Evolutionary conservation across 2,329 filamentous ascomycete genomes (phyloP).

Genomic region (Fusarium protoensiforme): DNA sequence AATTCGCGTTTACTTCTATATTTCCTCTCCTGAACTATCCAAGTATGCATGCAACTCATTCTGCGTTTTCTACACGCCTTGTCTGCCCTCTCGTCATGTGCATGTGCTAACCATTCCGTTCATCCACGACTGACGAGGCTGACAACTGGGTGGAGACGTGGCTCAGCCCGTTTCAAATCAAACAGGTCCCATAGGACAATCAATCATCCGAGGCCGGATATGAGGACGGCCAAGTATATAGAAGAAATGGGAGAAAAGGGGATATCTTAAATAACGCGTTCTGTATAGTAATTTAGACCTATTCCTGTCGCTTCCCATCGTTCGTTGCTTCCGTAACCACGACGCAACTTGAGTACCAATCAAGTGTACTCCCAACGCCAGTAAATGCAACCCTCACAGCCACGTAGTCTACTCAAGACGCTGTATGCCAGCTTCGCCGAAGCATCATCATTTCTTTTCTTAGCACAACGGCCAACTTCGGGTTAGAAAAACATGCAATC

Average conservation of each 20-base stretch:
- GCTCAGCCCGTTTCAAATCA: constrained; percentile 31
- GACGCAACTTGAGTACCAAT: neutral
- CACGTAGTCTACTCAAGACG: constrained; percentile 15
- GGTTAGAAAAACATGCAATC: neutral
- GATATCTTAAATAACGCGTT: constrained; percentile 24
- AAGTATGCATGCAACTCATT: neutral
- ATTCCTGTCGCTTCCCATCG: constrained; percentile 14
- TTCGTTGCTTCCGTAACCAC: neutral
- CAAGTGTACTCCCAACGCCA: constrained; percentile 20
- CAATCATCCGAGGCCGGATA: constrained; percentile 24
- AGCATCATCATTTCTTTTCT: constrained; percentile 2
- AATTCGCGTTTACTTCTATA: neutral
- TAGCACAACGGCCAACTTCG: neutral
- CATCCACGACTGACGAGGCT: neutral
- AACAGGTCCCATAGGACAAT: constrained; percentile 36
- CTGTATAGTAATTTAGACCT: constrained; percentile 16
- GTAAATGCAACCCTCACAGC: constrained; percentile 25
- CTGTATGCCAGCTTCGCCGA: constrained; percentile 4
- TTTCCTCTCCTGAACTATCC: neutral
- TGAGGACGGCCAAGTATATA: neutral
- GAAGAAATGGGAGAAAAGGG: neutral
- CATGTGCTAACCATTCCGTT: neutral
- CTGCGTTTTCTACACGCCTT: neutral
- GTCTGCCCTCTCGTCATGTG: neutral
- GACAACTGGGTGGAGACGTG: constrained; percentile 15